Percentiles rank a stretch among this genome's conserved stretches.
Conservation (phyloP, 768 basidiomycete genomes). For the Tylopilus intermedius region DNA sequence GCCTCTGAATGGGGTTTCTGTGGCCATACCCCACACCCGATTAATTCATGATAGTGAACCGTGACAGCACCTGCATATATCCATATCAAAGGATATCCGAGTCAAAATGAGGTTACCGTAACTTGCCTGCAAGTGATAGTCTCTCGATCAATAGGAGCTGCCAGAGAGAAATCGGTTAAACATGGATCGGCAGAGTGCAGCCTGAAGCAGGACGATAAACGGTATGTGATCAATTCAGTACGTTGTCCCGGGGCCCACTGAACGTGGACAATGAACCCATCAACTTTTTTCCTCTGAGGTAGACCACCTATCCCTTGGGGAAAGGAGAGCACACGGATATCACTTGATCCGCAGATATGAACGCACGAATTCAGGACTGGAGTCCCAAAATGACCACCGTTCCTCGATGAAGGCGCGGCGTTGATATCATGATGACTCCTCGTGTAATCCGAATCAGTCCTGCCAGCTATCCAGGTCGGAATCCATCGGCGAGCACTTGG, state of each 20-base stretch:
- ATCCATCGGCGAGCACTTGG: background rate
- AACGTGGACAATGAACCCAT: background rate
- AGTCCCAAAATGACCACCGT: background rate
- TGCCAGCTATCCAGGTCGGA: background rate
- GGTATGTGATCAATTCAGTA: too few species aligned
- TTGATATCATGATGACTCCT: conserved; percentile 2
- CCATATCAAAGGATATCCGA: background rate
- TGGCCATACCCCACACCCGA: background rate
- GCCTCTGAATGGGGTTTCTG: conserved; percentile 9
- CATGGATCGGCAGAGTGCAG: background rate
- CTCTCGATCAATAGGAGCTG: background rate
- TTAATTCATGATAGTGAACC: conserved; percentile 2
- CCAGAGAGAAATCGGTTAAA: background rate
- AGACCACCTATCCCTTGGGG: background rate
- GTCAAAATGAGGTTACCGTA: background rate
- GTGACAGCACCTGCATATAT: background rate
- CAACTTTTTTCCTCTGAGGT: background rate
- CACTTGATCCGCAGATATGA: conserved; percentile 19
- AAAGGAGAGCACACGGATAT: background rate
- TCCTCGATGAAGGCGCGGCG: background rate
- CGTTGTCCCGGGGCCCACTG: background rate
- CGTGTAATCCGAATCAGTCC: conserved; percentile 6
- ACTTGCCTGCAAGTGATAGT: background rate
- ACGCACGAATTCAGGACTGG: background rate
- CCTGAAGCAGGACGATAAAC: background rate